Percentiles rank a stretch among this genome's conserved stretches.
Evolutionary conservation across 192 early-diverging fungal species (phyloP).

Genomic region (Pilaira anomala): DNA sequence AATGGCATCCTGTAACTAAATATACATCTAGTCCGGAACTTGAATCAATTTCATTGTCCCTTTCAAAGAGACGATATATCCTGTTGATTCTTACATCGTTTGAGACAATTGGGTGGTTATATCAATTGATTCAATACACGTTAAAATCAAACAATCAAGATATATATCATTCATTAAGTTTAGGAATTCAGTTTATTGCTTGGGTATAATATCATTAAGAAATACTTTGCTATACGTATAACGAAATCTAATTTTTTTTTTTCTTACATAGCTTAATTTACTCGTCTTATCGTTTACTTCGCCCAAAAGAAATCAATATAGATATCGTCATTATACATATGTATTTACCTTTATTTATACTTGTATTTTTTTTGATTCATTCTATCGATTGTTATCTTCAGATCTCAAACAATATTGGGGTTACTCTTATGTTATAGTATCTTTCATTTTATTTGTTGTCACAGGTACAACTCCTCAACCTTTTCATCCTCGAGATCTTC

Average conservation of each 20-base stretch:
- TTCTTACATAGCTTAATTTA: background rate
- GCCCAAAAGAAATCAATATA: background rate
- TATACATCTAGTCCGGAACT: background rate
- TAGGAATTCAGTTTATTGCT: background rate
- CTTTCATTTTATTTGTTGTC: background rate
- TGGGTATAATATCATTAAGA: constrained; percentile 8
- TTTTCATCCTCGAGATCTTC: constrained; percentile 13
- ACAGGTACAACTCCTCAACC: constrained; percentile 3
- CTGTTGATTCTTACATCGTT: background rate
- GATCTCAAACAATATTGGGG: background rate
- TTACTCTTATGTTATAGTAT: background rate
- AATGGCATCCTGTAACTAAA: background rate
- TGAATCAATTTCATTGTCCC: constrained; percentile 3
- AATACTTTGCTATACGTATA: background rate
- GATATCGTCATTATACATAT: background rate
- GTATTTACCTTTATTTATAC: constrained; percentile 1
- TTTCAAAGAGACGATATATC: background rate
- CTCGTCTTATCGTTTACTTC: constrained; percentile 3
- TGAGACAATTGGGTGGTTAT: constrained; percentile 4
- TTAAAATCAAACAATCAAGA: background rate
- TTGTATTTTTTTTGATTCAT: background rate
- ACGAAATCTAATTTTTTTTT: background rate
- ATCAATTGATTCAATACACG: background rate
- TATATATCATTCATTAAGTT: background rate
- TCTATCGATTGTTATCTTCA: background rate